Base-by-base conservation (phyloP, 495 filamentous ascomycete genomes). In the Staphylotrichum tortipilum region DNA sequence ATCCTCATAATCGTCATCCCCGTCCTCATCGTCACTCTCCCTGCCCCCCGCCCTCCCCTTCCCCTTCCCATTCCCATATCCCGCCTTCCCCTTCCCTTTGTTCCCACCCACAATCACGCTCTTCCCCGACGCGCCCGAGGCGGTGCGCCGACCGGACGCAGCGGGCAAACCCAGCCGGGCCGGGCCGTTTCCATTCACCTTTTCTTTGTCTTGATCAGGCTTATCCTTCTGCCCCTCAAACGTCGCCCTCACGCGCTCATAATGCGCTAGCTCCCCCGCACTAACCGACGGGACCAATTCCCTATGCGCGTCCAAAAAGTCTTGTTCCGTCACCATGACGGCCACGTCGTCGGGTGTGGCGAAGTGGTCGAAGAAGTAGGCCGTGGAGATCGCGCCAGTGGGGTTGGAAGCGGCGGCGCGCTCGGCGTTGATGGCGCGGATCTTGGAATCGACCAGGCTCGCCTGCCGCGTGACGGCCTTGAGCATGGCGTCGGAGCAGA, bases 401-500 rank as follows among this genome's bases (percentile, higher is more conserved):
- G 17, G 24, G 12, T 42, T 36, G 19, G 52, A 49, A 21, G 35
- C 8, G n/a, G 40, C 36, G 3, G 48, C 53, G 30, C 77, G 54
- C 10, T 55, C 57, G 19, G 68, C 58, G 54, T 82, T 82, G 62
- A 84, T 62, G 3, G 70, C 70, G 24, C 76, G 75, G 59, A 98
- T 85, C 69, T 95, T 95, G 29, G 79, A 71, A 60, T 98, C 92
- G 12, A 95, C 89, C 2, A 80, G 74, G 2, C 79, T 76, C 0
- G 94, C 89, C 63, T 94, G 89, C 4, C 92, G 81, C 0, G 91
- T 97, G 49, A 97, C 89, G 5, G 94, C 92, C 66, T 97, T 98
- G 43, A 98, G 82, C 94, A 98, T 97, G 30, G 92, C 87, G 67
- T 98, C 92, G 12, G 89, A 95, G 69, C 90, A 95, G 34, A 98